These are phyloP conservation scores for Chytriomyces sp. DNA, from an alignment of 192 early-diverging fungal species.

Conservation along the genomic window DNA sequence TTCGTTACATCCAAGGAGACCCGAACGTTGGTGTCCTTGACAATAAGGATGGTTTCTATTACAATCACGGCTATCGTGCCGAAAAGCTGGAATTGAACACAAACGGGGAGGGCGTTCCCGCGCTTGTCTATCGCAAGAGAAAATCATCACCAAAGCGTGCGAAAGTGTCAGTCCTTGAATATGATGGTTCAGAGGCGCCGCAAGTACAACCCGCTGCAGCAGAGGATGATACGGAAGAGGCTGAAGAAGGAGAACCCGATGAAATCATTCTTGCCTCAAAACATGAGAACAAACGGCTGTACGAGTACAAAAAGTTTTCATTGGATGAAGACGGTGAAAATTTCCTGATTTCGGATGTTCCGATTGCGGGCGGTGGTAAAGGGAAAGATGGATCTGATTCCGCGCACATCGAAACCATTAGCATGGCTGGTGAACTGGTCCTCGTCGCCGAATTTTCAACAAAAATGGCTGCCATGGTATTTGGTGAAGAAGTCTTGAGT, in stretches of 20 bases:
- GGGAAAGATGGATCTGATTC: constrained; percentile 19
- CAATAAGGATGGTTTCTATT: constrained; percentile 18
- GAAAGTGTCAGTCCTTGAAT: background rate
- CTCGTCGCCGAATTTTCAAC: constrained; percentile 18
- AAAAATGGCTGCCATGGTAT: constrained; percentile 2
- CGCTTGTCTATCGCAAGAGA: constrained; percentile 2
- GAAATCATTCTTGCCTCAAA: constrained; percentile 18
- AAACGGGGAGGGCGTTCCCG: background rate
- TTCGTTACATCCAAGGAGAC: constrained; percentile 20
- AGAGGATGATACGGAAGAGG: background rate
- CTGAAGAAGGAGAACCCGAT: constrained; percentile 6
- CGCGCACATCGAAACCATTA: constrained; percentile 9
- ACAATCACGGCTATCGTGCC: background rate
- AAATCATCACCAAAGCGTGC: background rate
- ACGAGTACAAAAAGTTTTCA: background rate
- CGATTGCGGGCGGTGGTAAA: constrained; percentile 16
- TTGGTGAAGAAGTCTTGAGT: constrained; percentile 23
- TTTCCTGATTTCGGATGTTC: background rate
- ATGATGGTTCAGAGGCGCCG: background rate
- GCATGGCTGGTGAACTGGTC: constrained; percentile 16
- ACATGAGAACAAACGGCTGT: background rate
- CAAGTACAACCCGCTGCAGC: background rate
- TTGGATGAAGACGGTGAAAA: background rate
- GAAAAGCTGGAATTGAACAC: constrained; percentile 6
- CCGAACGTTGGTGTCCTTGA: background rate